These are phyloP conservation scores for Sclerotinia borealis DNA, from an alignment of 2,329 filamentous ascomycete genomes.

Conservation along the genomic window DNA sequence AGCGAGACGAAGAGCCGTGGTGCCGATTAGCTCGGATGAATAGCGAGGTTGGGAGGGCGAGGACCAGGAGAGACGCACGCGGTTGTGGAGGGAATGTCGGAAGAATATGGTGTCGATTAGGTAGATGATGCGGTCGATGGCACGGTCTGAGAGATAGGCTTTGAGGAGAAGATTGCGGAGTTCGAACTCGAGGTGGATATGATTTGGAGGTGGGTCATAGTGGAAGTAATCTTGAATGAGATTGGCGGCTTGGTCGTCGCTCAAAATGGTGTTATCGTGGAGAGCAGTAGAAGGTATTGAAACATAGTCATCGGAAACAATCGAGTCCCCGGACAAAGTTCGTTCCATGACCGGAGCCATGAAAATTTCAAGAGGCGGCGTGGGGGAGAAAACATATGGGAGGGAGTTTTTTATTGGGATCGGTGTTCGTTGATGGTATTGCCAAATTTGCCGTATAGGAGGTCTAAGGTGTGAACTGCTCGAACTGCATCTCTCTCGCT, in stretches of 20 bases:
- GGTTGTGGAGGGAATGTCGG: constrained; percentile 46
- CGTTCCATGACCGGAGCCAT: constrained; percentile 25
- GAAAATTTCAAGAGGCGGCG: background rate
- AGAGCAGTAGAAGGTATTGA: background rate
- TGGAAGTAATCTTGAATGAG: constrained; percentile 22
- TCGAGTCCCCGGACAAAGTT: constrained; percentile 30
- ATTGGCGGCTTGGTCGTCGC: constrained; percentile 22
- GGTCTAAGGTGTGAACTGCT: background rate
- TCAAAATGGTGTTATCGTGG: constrained; percentile 17
- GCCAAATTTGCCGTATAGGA: background rate
- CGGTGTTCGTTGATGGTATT: background rate
- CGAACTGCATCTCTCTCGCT: background rate
- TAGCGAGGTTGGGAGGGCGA: constrained; percentile 41
- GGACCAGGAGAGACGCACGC: constrained; percentile 59
- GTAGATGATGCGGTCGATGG: constrained; percentile 46
- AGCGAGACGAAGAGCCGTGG: constrained; percentile 48
- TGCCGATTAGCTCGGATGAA: constrained; percentile 52
- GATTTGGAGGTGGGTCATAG: constrained; percentile 10
- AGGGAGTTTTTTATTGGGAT: background rate
- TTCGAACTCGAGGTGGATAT: constrained; percentile 17
- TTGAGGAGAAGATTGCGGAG: constrained; percentile 1
- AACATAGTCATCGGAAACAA: constrained; percentile 27
- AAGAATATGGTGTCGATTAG: constrained; percentile 60
- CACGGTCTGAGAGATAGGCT: background rate
- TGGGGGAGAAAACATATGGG: background rate